Evolutionary conservation across 805 yeast species (phyloP), one percentile per base, ranked within the genome.

Genomic region (Lipomyces mesembrius): DNA sequence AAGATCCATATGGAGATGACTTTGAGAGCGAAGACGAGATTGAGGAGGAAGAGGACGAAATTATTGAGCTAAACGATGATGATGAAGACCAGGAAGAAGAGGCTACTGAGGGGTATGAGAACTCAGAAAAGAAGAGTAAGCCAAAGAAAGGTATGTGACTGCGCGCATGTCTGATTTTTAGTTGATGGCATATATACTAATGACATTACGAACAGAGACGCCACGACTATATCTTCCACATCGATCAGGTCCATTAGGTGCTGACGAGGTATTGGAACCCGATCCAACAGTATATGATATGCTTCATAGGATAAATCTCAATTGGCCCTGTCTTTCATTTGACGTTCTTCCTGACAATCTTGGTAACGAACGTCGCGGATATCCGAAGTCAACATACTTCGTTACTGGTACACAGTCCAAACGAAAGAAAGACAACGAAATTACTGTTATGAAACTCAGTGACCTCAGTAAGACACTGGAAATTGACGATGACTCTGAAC

Each of bases 281-380:
- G 99, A 95, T 79, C 97, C 97, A 57, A 82, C 92, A 7, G 97
- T 94, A 2, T 95, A 95, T 77, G 97, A 94, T 75, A 95, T 95
- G 98, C 81, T 95, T 65, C 99, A 95, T 78, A 91, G 90, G 74
- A 91, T 94, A 67, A 91, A 91, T 77, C 81, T 94, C 78, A 96
- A 97, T 74, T 95, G 98, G 98, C 98, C 99, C 12, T 92, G 98
- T 80, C 80, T 95, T 76, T 92, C 98, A 2, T 82, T 95, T 67
- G 98, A 94, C 75, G 81, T 95, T 25, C 80, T 95, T 62, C 97
- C 97, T 5, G 99, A 95, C 77, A 81, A 82, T 61, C 82, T 91
- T 67, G 99, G 99, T 11, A 82, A 85, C 60, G 98, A 92, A 78
- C 88, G 99, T 81, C 86, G 97, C 79, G 84, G 84, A 56, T 95